Evolutionary conservation across 2,329 filamentous ascomycete species (phyloP).

Genomic region (Verticillium dahliae): DNA sequence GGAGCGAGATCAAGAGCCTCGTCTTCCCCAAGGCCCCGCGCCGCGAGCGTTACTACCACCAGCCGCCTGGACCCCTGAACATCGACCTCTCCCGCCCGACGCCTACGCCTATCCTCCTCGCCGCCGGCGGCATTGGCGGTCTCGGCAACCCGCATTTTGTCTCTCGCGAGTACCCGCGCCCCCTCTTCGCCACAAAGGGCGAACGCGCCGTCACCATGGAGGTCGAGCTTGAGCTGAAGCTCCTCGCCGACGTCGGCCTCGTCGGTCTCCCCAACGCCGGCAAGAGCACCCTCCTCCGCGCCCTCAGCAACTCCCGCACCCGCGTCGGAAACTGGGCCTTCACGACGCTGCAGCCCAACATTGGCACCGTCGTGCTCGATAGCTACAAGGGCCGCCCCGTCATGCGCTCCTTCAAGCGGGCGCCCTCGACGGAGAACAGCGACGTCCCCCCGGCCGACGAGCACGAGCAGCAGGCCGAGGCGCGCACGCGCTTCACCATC

Average conservation of each 20-base stretch:
- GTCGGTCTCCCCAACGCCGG: constrained; percentile 95
- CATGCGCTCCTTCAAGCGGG: constrained; percentile 28
- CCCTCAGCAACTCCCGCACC: constrained; percentile 81
- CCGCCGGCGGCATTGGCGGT: constrained; percentile 81
- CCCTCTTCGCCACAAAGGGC: constrained; percentile 84
- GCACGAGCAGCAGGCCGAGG: constrained; percentile 25
- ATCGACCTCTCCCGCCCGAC: constrained; percentile 72
- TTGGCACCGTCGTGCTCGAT: constrained; percentile 91
- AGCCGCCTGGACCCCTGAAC: constrained; percentile 66
- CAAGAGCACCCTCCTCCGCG: constrained; percentile 85
- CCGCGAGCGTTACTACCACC: constrained; percentile 50
- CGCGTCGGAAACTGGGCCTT: constrained; percentile 94
- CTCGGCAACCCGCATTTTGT: constrained; percentile 92
- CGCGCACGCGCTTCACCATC: constrained; percentile 78
- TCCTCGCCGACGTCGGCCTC: constrained; percentile 89
- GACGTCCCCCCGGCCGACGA: constrained; percentile 22
- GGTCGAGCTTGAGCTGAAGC: constrained; percentile 84
- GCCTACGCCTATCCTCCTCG: constrained; percentile 75
- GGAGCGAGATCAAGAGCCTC: constrained; percentile 57
- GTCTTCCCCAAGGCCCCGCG: constrained; percentile 44
- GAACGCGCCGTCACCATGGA: constrained; percentile 72
- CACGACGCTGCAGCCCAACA: constrained; percentile 89
- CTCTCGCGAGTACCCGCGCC: constrained; percentile 64
- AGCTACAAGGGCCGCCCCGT: constrained; percentile 70
- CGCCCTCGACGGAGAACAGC: constrained; percentile 21